A percentile compares a stretch with the other conserved stretches of the same genome.
Conservation (phyloP, 2,329 filamentous ascomycete genomes). For the Tolypocladium amazonense region DNA sequence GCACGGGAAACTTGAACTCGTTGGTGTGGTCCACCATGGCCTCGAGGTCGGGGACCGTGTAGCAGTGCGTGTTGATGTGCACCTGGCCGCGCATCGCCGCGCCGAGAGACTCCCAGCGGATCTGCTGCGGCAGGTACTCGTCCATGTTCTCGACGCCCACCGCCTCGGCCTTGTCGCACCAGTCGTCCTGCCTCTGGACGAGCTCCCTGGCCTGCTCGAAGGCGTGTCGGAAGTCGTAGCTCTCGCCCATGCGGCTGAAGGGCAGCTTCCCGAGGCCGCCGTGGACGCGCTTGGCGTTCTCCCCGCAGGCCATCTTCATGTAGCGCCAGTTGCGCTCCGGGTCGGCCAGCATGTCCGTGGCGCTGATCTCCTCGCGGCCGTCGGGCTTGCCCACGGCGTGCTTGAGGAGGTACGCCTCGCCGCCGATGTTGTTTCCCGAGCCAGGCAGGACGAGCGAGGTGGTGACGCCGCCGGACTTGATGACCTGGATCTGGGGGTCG, state of each 20-base stretch:
- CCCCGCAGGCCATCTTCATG: slow-evolving; percentile 69
- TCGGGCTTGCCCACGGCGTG: slow-evolving; percentile 50
- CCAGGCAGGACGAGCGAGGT: slow-evolving; percentile 57
- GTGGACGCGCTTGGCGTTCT: slow-evolving; percentile 56
- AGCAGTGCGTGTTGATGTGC: slow-evolving; percentile 61
- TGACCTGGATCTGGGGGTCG: slow-evolving; percentile 55
- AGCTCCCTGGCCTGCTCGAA: slow-evolving; percentile 51
- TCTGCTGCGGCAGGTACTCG: slow-evolving; percentile 49
- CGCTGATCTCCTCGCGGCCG: slow-evolving; percentile 52
- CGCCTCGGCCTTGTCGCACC: slow-evolving; percentile 48
- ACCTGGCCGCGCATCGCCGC: slow-evolving; percentile 58
- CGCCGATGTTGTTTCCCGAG: slow-evolving; percentile 63
- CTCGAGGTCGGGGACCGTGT: slow-evolving; percentile 58
- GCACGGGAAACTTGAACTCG: slow-evolving; percentile 57
- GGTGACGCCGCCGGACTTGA: slow-evolving; percentile 64
- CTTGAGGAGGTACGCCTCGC: slow-evolving; percentile 60
- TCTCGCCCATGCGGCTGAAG: slow-evolving; percentile 54
- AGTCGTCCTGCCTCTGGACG: slow-evolving; percentile 54
- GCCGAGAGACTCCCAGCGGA: slow-evolving; percentile 52
- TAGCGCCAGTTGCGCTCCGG: slow-evolving; percentile 56
- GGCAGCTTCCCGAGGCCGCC: slow-evolving; percentile 43
- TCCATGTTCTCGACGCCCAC: slow-evolving; percentile 39
- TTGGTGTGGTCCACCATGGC: slow-evolving; percentile 60
- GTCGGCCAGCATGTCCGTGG: slow-evolving; percentile 53
- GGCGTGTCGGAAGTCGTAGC: slow-evolving; percentile 57